Evolutionary conservation across 1,284 basidiomycete genomes (phyloP), one percentile per base, ranked within the genome.

Genomic region (Apiotrichum sp.): DNA sequence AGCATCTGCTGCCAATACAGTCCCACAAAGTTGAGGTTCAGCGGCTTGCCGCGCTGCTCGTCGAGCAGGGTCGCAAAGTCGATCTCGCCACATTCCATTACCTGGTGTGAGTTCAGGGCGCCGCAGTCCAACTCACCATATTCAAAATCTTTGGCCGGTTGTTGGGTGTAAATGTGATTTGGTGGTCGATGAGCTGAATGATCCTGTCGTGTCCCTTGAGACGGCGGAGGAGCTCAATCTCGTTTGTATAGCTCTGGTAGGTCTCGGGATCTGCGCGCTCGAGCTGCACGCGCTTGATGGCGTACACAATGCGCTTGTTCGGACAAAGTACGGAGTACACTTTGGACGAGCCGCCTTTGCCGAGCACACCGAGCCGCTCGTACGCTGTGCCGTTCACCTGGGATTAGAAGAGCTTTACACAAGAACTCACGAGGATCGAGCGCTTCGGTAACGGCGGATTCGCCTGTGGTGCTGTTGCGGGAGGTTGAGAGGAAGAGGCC

Each of bases 1-100:
- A 97, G 78, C 89, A 97, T 97, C 91, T 95, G 93, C 68, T 95
- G 88, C 90, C 91, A 96, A 69, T 92, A 93, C 69, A 93, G 87
- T 10, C 89, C 85, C 41, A 96, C 83, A 83, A 92, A 95, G 58
- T 92, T 86, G 81, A 93, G 86, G 71, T 93, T 89, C 67, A 95
- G 70, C 1, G 87, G 81, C 67, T 90, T 84, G 62, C 84, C 86
- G 70, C 86, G 82, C 71, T 89, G 86, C 63, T 93, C 89, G 64
- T 84, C 83, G 57, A 96, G 74, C 51, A 97, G 74, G 62, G 83
- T 83, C 32, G 91, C 87, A 56, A 97, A 79, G 76, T 96, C 84
- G 47, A 91, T 85, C 77, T 96, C 93, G 6, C 93, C 93, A 60
- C 87, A 90, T 71, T 97, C 93, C 90, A 97, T 92, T 4, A 95